Conservation (phyloP, 2,329 filamentous ascomycete species). For the Claviceps africana region DNA sequence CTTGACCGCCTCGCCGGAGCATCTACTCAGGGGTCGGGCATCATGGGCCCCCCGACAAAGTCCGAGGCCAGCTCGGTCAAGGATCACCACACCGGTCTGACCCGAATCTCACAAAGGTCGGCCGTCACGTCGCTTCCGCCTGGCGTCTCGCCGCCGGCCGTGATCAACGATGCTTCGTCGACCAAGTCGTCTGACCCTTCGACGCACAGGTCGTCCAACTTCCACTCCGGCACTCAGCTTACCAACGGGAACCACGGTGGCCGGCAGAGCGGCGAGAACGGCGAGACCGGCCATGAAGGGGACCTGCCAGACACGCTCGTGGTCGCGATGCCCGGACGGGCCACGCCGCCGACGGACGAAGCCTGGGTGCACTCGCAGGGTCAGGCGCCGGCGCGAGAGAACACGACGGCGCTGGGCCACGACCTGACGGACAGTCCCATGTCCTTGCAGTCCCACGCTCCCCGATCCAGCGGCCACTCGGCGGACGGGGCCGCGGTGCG, state of each 20-base stretch:
- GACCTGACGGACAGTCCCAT: conserved; percentile 21
- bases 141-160: conserved; percentile 42
- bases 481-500: conserved; percentile 19
- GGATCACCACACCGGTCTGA: conserved; percentile 32
- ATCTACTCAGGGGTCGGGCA: conserved; percentile 26
- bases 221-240: conserved; percentile 54
- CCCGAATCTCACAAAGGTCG: conserved; percentile 51
- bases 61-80: conserved; percentile 21
- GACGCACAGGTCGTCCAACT: conserved; percentile 44
- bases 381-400: conserved; percentile 31
- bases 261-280: conserved; percentile 20
- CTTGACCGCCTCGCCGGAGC: conserved; percentile 22
- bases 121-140: conserved; percentile 42
- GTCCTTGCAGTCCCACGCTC: conserved; percentile 22
- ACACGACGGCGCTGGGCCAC: conserved; percentile 12
- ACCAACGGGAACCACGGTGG: conserved; percentile 51
- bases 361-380: conserved; percentile 46
- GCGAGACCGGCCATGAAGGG: conserved; percentile 18
- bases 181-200: conserved; percentile 78
- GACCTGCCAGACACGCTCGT: conserved; percentile 43
- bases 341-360: conserved; percentile 33
- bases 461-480: conserved; percentile 13
- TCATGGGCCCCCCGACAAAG: conserved; percentile 35
- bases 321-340: conserved; percentile 24
- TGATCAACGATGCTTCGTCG: conserved; percentile 76